Evolutionary conservation across 2,329 filamentous ascomycete species (phyloP).

Genomic region (Penicillium sp.): DNA sequence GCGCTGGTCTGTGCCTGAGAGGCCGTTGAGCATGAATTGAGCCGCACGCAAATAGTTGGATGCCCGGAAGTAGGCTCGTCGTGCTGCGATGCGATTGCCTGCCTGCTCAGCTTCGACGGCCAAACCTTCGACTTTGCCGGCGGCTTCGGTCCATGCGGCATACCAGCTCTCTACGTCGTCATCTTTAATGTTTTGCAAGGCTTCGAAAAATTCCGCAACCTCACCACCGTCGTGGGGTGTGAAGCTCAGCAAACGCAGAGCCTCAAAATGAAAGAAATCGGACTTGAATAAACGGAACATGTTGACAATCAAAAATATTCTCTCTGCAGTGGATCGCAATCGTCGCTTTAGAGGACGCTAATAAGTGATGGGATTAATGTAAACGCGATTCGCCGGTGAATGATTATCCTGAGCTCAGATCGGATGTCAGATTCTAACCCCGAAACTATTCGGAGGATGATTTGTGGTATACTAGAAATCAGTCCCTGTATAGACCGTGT

Average conservation of each 20-base stretch:
- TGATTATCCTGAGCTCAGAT: neutral
- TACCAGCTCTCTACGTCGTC: conserved; percentile 43
- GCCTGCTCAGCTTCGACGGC: conserved; percentile 27
- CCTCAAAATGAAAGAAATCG: conserved; percentile 46
- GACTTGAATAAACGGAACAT: conserved; percentile 1
- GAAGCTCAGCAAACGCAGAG: conserved; percentile 40
- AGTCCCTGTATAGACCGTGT: neutral
- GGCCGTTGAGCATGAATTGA: neutral
- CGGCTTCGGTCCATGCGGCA: conserved; percentile 28
- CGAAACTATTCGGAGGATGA: neutral
- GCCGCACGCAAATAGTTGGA: neutral
- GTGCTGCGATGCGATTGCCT: conserved; percentile 33
- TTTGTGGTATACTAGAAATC: neutral
- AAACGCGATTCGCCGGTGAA: too few species aligned
- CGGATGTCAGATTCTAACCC: neutral
- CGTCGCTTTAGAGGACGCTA: too few species aligned
- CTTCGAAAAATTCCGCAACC: conserved; percentile 41
- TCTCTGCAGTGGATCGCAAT: too few species aligned
- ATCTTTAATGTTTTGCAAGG: conserved; percentile 37
- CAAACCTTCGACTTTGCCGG: neutral
- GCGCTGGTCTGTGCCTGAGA: neutral
- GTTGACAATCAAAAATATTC: too few species aligned
- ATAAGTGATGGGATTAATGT: too few species aligned
- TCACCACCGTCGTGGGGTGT: conserved; percentile 39
- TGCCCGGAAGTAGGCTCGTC: conserved; percentile 37